Evolutionary conservation across 2,329 filamentous ascomycete species (phyloP).

Genomic region (Aureobasidium melanogenum): DNA sequence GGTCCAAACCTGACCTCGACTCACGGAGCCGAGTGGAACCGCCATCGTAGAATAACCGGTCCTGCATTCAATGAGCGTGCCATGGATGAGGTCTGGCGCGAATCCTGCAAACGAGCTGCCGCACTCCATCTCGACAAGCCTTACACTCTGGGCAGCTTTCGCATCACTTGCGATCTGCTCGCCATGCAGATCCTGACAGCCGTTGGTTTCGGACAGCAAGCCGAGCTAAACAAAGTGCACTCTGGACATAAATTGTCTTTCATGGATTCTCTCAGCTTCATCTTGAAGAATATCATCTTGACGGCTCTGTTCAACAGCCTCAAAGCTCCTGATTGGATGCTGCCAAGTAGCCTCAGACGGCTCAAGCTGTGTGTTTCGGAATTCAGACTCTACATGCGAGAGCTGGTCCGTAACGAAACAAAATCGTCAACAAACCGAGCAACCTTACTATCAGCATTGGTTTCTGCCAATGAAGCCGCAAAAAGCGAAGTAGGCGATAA

Average conservation of each 20-base stretch:
- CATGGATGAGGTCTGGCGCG: conserved; percentile 24
- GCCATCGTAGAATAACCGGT: conserved; percentile 25
- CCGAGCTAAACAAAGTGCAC: too few relatives aligned
- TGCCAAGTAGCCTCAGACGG: not conserved
- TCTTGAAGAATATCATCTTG: not conserved
- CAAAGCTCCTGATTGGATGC: not conserved
- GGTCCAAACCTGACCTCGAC: conserved; percentile 21
- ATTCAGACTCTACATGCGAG: conserved; percentile 13
- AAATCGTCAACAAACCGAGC: conserved; percentile 13
- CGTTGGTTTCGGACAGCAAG: not conserved
- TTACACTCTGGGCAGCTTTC: not conserved
- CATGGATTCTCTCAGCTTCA: not conserved
- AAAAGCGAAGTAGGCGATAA: not conserved
- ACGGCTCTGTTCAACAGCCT: not conserved
- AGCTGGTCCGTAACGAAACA: conserved; percentile 19
- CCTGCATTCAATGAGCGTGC: conserved; percentile 27
- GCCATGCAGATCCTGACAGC: not conserved
- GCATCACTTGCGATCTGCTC: not conserved
- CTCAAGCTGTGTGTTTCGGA: not conserved
- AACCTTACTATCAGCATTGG: not conserved
- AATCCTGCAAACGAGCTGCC: conserved; percentile 12
- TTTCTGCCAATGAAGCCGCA: not conserved
- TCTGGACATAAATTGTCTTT: not conserved
- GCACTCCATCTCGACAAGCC: not conserved
- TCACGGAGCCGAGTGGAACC: conserved; percentile 21